Base-by-base conservation (phyloP, 2,329 filamentous ascomycete species). In the Rhytidhysteron rufulum region DNA sequence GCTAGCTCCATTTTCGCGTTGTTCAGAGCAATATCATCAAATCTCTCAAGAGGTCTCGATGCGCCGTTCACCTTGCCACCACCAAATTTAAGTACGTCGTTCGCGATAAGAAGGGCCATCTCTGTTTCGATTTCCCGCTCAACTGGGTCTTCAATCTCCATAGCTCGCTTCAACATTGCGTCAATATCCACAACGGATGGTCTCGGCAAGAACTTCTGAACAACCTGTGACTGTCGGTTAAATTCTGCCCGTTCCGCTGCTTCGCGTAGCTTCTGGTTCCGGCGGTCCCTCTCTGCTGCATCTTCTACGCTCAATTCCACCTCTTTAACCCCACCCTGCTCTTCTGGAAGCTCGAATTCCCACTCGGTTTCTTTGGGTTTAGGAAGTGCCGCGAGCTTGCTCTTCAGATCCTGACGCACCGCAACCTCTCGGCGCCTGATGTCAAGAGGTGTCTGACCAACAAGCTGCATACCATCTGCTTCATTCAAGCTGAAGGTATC, bases 361-460 rank as follows among this genome's bases (percentile, higher is more conserved):
- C 88, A 97, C 50, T 96, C 90, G 0, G 82, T 85, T 58, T 95
- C 88, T 58, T 95, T 96, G 1, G 93, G 93, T 58, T 87, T 94
- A 1, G 93, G 93, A 13, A 98, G 74, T 17, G 87, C 82, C 4
- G 88, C 79, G n/a, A 98, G 78, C 31, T 85, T 79, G 37, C 79
- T 75, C 44, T 80, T 80, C 5, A 98, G 71, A 47, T 84, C 80
- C 44, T 80, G 77, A 31, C 83, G 83, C 50, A 83, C 65, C 5
- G 83, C 80, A 43, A 83, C 72, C 45, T 95, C 84, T 17, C 80
- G 80, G 53, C 86, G 68, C 54, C 79, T 85, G 20, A 89, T 69
- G 43, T 96, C 89, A 31, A 80, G 78, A 3, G 88, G 86, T 2
- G 90, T 95, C 38, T 83, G 83, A 6, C 80, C 82, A 16, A 85